A percentile compares a stretch with the other conserved stretches of the same genome.
Evolutionary conservation across 768 basidiomycete species (phyloP).

Genomic region (Boletus tylopilopsis): DNA sequence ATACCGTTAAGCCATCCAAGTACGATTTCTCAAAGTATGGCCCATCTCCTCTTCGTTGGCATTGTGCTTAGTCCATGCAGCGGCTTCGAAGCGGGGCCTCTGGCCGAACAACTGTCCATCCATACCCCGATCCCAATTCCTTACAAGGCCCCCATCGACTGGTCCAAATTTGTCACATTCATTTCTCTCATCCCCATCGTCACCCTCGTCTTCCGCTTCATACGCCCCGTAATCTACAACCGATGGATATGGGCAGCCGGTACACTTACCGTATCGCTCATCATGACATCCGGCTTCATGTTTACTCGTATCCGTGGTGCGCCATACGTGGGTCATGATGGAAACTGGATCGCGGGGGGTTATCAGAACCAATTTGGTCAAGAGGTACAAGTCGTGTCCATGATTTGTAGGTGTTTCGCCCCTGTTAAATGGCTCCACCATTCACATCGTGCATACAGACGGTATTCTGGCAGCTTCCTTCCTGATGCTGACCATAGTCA

Average conservation of each 20-base stretch:
- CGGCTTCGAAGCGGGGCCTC: constrained; percentile 74
- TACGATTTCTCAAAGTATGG: constrained; percentile 78
- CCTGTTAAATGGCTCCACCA: neutral
- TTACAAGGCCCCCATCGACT: constrained; percentile 76
- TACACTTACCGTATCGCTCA: constrained; percentile 57
- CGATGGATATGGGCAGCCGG: constrained; percentile 79
- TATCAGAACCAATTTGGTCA: constrained; percentile 90
- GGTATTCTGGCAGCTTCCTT: constrained; percentile 77
- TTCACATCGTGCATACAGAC: constrained; percentile 48
- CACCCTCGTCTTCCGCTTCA: constrained; percentile 52
- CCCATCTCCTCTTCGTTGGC: neutral
- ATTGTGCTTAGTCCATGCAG: constrained; percentile 38
- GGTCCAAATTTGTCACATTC: constrained; percentile 51
- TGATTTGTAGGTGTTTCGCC: constrained; percentile 65
- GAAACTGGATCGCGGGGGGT: constrained; percentile 82
- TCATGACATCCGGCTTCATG: constrained; percentile 96
- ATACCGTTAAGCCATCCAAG: constrained; percentile 48
- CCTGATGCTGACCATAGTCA: constrained; percentile 73
- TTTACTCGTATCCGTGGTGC: constrained; percentile 86
- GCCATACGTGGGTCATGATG: constrained; percentile 62
- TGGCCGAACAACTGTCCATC: constrained; percentile 70
- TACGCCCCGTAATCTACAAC: constrained; percentile 60
- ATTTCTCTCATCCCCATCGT: constrained; percentile 44
- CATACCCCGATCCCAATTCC: constrained; percentile 81
- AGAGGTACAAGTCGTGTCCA: constrained; percentile 84